Evolutionary conservation across 108 stramenopile genomes (phyloP).

Genomic region (Skeletonema menzelii): DNA sequence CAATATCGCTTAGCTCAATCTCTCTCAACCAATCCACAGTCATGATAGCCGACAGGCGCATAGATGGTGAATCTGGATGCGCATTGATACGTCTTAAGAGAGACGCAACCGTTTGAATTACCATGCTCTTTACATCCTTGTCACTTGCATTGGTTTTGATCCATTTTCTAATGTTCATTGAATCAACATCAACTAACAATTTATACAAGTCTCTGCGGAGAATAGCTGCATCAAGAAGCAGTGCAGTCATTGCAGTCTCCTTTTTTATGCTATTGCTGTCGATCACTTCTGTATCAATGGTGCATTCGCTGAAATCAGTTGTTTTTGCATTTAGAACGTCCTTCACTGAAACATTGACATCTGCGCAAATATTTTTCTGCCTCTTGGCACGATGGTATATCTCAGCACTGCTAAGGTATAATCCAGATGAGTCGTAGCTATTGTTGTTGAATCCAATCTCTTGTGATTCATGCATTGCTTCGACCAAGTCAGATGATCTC

Average conservation of each 20-base stretch:
- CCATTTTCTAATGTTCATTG: conserved; percentile 2
- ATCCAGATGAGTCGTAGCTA: not conserved
- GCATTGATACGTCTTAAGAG: conserved; percentile 6
- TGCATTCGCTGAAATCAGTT: not conserved
- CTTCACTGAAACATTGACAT: conserved; percentile 33
- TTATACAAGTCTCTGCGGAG: conserved; percentile 42
- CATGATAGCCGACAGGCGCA: conserved; percentile 18
- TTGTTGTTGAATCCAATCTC: not conserved
- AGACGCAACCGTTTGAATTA: not conserved
- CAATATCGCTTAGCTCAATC: not conserved
- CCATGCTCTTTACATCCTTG: not conserved
- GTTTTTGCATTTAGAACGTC: conserved; percentile 21
- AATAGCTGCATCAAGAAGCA: conserved; percentile 16
- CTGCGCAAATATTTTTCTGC: conserved; percentile 7
- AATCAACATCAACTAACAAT: conserved; percentile 13
- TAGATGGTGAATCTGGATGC: conserved; percentile 12
- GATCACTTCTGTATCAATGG: not conserved
- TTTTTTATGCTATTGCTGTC: not conserved
- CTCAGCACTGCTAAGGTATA: conserved; percentile 16
- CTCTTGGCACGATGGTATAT: conserved; percentile 21
- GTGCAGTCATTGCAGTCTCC: not conserved
- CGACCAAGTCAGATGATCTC: not conserved
- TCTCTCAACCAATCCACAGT: conserved; percentile 23
- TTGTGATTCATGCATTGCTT: conserved; percentile 19
- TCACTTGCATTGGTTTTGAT: not conserved